Evolutionary conservation across 2,329 filamentous ascomycete genomes (phyloP), one percentile per base, ranked within the genome.

Genomic region (Ceratocystis cacaofunesta): DNA sequence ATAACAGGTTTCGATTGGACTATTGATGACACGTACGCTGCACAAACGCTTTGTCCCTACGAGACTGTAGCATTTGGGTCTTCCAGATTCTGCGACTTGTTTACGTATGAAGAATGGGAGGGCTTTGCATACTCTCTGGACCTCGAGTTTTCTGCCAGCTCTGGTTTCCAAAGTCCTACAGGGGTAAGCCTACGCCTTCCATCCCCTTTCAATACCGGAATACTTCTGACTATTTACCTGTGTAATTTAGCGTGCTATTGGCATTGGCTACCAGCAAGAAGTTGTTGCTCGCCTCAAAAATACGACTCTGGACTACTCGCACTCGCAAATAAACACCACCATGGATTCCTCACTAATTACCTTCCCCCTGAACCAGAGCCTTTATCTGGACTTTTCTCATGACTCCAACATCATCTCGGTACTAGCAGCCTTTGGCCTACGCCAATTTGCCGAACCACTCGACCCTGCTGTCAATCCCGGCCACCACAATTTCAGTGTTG

Each of bases 311-410:
- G 79, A 78, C 15, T 84, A 84, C 70, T 81, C 80, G 0, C 78
- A 78, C 30, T 83, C 81, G 0, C 80, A 84, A 70, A 82, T 84
- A 75, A 89, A 90, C 72, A 78, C 81, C n/a, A 89, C 87, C 0
- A 80, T 89, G 36, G 86, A 89, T 75, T 82, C 79, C 71, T 88
- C 80, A 73, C 79, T 79, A 0, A 77, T 77, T 44, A 91, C 87
- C 0, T 92, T 92, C 72, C 88, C 88, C 0, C 75, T 88, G 3
- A 82, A 90, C 71, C 89, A 92, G 72, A 81, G 78, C 25, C 77
- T 92, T 17, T 90, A 90, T 73, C 82, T 91, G 62, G 88, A 91
- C 76, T 91, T 91, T 73, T 85, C 82, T 17, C 88, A 92, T 73
- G 88, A 92, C 74, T 87, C 85, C 41, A 89, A 88, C 72, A 88